Percentiles rank a stretch among this genome's conserved stretches.
These are phyloP conservation scores for Magnaporthales sp. DNA, from an alignment of 2,329 filamentous ascomycete genomes.

Conservation along the genomic window DNA sequence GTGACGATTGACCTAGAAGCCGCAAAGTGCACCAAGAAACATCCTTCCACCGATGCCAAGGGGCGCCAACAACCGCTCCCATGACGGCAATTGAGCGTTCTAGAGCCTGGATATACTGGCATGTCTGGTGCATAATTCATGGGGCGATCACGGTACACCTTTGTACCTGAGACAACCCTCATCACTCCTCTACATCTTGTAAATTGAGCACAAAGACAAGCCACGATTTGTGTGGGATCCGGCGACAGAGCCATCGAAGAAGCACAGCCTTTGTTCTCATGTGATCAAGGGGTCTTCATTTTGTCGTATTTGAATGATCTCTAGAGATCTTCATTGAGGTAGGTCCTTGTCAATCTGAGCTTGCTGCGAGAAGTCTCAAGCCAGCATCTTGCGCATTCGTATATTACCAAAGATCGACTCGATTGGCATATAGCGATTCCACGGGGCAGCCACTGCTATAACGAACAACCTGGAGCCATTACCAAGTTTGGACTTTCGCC, in stretches of 20 bases:
- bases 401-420: background rate
- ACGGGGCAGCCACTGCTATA: background rate
- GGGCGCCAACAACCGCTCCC: background rate
- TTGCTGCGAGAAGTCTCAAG: background rate
- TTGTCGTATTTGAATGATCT: background rate
- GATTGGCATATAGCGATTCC: background rate
- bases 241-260: background rate
- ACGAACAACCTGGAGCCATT: background rate
- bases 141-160: background rate
- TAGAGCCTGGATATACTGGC: background rate
- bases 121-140: background rate
- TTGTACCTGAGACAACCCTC: background rate
- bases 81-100: background rate
- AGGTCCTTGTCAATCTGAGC: background rate
- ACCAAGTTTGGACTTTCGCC: background rate
- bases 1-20: background rate
- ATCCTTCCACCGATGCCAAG: background rate
- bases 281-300: background rate
- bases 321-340: background rate
- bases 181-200: background rate
- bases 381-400: background rate
- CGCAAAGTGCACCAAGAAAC: background rate
- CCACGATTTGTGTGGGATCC: background rate
- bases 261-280: background rate
- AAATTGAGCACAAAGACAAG: background rate